Base-by-base conservation (phyloP, 2,329 filamentous ascomycete species). In the Phaeomoniella chlamydospora region DNA sequence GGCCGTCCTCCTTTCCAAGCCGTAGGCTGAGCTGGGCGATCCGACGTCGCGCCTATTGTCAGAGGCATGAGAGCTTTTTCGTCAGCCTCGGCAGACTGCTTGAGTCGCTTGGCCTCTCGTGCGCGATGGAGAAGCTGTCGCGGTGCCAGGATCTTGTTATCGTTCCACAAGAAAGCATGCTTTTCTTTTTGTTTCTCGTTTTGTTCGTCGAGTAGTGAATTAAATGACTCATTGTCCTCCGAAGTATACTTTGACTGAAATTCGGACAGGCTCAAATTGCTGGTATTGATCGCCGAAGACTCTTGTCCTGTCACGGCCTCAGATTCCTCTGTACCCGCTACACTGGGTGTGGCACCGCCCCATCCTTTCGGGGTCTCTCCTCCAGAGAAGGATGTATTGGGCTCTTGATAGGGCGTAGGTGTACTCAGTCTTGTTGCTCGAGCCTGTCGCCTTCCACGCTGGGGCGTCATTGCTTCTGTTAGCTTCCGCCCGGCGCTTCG, bases 191-290 rank as follows among this genome's bases (percentile, higher is more conserved):
- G 74, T 54, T 86, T 88, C 41, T 77, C 70, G 51, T 94, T 98
- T 51, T 94, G 85, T 49, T 78, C 82, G 59, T 98, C 90, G 17
- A 96, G 65, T 2, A 98, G 67, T 47, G 79, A 80, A 57, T 94
- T 93, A 62, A 98, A 96, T 47, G 83, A 92, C 53, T 94, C 90
- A 52, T 96, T 96, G 55, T 98, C 90, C 57, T 98, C 90, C 50
- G 85, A 94, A 1, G 88, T 98, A 59, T 94, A 96, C 46, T 83
- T 88, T 3, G 81, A 72, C 52, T 98, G 90, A 49, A 94, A 98
- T 1, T 78, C 74, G 36, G 78, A 75, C 2, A 98, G 68, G 40
- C 80, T 86, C 65, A 96, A 75, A 46, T 78, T 79, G 30, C 78
- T 53, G 2, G 59, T 75, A 52, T 93, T 78, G 13, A 84, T 65